Conservation (phyloP, 192 early-diverging fungal species). For the Umbelopsis sp. region DNA sequence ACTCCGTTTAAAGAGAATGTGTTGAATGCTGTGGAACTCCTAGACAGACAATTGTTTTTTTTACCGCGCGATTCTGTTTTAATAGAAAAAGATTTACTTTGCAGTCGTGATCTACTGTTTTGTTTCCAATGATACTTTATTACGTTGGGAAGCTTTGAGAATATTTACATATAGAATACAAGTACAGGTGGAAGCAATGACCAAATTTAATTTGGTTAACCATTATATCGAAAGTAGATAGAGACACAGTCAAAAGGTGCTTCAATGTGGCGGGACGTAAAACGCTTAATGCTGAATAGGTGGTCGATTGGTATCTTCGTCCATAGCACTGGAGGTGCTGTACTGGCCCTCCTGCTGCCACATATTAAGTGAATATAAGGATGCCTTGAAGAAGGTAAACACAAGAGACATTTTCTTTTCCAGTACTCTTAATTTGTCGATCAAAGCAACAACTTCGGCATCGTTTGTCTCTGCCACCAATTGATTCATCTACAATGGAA, state of each 20-base stretch:
- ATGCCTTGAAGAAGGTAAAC: conserved; percentile 42
- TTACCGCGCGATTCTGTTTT: conserved; percentile 17
- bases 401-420: conserved; percentile 43
- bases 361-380: conserved; percentile 35
- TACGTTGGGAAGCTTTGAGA: neutral
- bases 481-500: conserved; percentile 29
- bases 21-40: conserved; percentile 2
- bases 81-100: conserved; percentile 12
- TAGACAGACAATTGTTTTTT: conserved; percentile 19
- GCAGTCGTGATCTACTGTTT: neutral
- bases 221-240: too few species aligned
- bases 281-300: neutral
- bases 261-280: too few species aligned
- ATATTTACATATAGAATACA: neutral
- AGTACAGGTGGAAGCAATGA: neutral
- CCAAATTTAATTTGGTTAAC: too few species aligned
- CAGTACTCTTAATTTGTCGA: conserved; percentile 38
- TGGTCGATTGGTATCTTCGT: conserved; percentile 20
- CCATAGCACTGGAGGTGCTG: neutral
- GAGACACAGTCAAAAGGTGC: too few species aligned
- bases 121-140: neutral
- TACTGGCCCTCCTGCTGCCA: conserved; percentile 16
- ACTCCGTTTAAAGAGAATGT: conserved; percentile 8
- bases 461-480: conserved; percentile 31
- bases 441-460: conserved; percentile 28